phyloP scores from a whole-genome alignment of 371 early-diverging fungal species.

The Rhizopus arrhizus region DNA sequence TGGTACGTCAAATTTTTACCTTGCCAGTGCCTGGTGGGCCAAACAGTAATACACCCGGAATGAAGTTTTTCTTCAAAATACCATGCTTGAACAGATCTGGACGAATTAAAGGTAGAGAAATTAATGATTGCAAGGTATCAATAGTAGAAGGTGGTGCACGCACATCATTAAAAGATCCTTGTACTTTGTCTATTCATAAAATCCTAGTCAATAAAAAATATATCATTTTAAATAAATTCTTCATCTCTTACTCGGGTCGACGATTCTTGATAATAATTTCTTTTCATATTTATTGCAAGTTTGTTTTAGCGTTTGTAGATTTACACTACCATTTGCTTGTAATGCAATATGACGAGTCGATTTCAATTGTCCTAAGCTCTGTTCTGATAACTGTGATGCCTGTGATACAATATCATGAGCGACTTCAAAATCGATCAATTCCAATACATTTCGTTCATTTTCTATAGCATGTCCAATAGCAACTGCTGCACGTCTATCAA shows the following conservation, averaged over 20 bases:
- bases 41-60: slow-evolving; percentile 88
- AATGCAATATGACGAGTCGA: slow-evolving; percentile 2
- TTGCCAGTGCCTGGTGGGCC: slow-evolving; percentile 98
- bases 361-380: slow-evolving; percentile 17
- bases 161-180: slow-evolving; percentile 66
- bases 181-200: slow-evolving; percentile 53
- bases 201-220: background rate
- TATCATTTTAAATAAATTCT: background rate
- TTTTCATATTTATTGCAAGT: slow-evolving; percentile 58
- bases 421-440: slow-evolving; percentile 27
- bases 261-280: slow-evolving; percentile 60
- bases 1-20: slow-evolving; percentile 14
- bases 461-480: slow-evolving; percentile 42
- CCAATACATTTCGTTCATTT: slow-evolving; percentile 18
- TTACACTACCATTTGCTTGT: slow-evolving; percentile 18
- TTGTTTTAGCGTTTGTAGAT: slow-evolving; percentile 30
- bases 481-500: slow-evolving; percentile 40
- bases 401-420: slow-evolving; percentile 31
- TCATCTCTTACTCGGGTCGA: slow-evolving; percentile 60
- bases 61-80: slow-evolving; percentile 73
- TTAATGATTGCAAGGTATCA: slow-evolving; percentile 85
- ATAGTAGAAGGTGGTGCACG: slow-evolving; percentile 67
- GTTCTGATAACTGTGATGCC: slow-evolving; percentile 11
- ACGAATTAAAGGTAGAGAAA: slow-evolving; percentile 79
- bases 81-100: slow-evolving; percentile 82